These are phyloP conservation scores for Scutellaria barbata DNA, from an alignment of 257 asterid species.

Conservation along the genomic window DNA sequence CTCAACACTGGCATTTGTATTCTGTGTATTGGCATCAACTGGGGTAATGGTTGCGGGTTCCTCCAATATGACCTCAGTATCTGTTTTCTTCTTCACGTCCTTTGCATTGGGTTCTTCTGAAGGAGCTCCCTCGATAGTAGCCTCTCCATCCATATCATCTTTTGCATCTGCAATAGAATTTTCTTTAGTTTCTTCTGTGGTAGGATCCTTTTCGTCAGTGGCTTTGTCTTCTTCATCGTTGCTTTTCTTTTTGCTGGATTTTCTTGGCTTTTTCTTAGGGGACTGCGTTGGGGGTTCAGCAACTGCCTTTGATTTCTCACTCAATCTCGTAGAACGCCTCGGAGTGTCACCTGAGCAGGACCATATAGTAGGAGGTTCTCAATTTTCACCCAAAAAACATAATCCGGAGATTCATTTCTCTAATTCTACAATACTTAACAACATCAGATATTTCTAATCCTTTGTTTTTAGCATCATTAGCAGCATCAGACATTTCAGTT, in stretches of 20 bases:
- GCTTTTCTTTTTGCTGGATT: slow-evolving; percentile 37
- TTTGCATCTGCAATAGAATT: slow-evolving; percentile 25
- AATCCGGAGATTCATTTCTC: not conserved
- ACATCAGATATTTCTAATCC: not conserved
- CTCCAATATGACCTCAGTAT: slow-evolving; percentile 16
- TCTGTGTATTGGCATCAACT: slow-evolving; percentile 26
- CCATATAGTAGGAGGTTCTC: slow-evolving; percentile 21
- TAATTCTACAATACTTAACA: slow-evolving; percentile 3
- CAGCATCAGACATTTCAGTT: no score
- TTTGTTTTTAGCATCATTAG: no score
- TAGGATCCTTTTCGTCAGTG: slow-evolving; percentile 37
- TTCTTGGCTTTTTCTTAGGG: slow-evolving; percentile 59
- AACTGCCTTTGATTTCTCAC: slow-evolving; percentile 53
- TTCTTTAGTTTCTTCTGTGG: slow-evolving; percentile 40
- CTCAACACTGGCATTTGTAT: slow-evolving; percentile 18
- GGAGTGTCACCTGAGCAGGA: slow-evolving; percentile 58
- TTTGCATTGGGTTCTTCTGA: slow-evolving; percentile 30
- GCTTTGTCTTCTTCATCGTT: slow-evolving; percentile 43
- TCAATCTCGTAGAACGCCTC: slow-evolving; percentile 65
- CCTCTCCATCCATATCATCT: slow-evolving; percentile 32
- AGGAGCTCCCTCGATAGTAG: slow-evolving; percentile 26
- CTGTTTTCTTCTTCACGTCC: slow-evolving; percentile 31
- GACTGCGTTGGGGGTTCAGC: slow-evolving; percentile 43
- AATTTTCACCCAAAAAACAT: slow-evolving; percentile 10
- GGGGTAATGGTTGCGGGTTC: slow-evolving; percentile 22